phyloP scores from a whole-genome alignment of 768 basidiomycete genomes.

The Fistulinella prunicolor region DNA sequence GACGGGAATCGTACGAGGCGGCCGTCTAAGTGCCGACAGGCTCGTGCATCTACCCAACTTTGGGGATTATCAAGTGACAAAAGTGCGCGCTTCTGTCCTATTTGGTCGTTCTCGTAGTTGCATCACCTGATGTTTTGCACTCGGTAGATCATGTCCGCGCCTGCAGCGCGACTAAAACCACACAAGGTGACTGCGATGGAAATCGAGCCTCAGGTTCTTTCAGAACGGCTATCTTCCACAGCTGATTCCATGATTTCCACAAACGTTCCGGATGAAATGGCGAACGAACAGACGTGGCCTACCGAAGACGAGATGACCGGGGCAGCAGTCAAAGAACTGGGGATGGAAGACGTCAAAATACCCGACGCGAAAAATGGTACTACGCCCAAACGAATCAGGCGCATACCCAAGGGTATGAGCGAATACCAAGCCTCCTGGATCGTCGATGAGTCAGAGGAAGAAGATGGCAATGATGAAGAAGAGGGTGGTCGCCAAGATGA shows the following conservation, averaged over 20 bases:
- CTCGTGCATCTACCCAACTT: constrained; percentile 83
- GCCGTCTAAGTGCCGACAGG: constrained; percentile 70
- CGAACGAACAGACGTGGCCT: constrained; percentile 98
- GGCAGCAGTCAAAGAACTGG: constrained; percentile 20
- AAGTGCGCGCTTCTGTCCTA: constrained; percentile 44
- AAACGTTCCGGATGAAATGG: constrained; percentile 85
- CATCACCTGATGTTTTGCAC: background rate
- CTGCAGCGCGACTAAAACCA: constrained; percentile 36
- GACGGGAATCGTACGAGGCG: constrained; percentile 84
- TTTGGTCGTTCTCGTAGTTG: background rate
- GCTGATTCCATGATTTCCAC: constrained; percentile 86
- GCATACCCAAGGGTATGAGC: constrained; percentile 92
- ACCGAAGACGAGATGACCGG: constrained; percentile 91
- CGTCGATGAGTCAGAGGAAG: constrained; percentile 73
- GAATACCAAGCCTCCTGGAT: constrained; percentile 98
- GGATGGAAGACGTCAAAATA: constrained; percentile 29
- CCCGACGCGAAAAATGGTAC: constrained; percentile 70
- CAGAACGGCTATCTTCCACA: constrained; percentile 57
- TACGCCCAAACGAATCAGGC: constrained; percentile 75
- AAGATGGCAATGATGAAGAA: constrained; percentile 47
- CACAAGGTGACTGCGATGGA: constrained; percentile 54
- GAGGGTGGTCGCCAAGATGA: constrained; percentile 41
- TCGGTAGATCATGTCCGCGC: constrained; percentile 80
- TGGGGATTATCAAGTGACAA: constrained; percentile 85
- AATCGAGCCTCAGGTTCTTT: constrained; percentile 57